These are phyloP conservation scores for Paramarasmius palmivorus DNA, from an alignment of 1,284 basidiomycete species.

Conservation along the genomic window DNA sequence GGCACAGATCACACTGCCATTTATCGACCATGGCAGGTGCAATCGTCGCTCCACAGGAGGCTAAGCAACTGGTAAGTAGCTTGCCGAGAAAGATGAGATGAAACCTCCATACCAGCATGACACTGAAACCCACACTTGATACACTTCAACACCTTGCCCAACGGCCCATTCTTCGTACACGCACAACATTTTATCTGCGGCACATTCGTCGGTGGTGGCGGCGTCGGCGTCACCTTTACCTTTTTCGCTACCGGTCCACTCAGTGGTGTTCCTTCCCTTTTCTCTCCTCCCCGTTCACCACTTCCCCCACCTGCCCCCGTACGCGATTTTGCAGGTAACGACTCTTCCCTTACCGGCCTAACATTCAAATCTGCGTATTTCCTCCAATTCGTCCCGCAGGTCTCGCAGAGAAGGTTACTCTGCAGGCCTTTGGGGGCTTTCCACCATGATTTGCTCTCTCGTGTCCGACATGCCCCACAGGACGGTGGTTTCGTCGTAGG, in stretches of 20 bases:
- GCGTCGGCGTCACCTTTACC: constrained; percentile 62
- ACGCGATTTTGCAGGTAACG: constrained; percentile 36
- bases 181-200: constrained; percentile 73
- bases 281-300: constrained; percentile 41
- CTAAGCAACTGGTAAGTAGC: constrained; percentile 28
- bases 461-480: constrained; percentile 80
- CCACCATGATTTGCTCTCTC: constrained; percentile 81
- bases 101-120: constrained; percentile 60
- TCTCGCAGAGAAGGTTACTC: constrained; percentile 75
- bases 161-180: constrained; percentile 74
- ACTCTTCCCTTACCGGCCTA: constrained; percentile 68
- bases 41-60: constrained; percentile 68
- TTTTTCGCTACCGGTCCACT: constrained; percentile 63
- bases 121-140: constrained; percentile 74
- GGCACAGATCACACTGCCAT: constrained; percentile 86
- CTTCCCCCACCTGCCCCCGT: constrained; percentile 1
- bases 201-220: constrained; percentile 48
- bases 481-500: constrained; percentile 56
- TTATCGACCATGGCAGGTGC: constrained; percentile 61
- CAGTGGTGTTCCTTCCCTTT: constrained; percentile 80
- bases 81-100: neutral
- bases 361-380: constrained; percentile 88
- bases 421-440: constrained; percentile 79
- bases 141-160: constrained; percentile 78
- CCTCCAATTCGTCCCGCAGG: constrained; percentile 80